Conservation (phyloP, 192 early-diverging fungal genomes). For the Lobosporangium transversale region DNA sequence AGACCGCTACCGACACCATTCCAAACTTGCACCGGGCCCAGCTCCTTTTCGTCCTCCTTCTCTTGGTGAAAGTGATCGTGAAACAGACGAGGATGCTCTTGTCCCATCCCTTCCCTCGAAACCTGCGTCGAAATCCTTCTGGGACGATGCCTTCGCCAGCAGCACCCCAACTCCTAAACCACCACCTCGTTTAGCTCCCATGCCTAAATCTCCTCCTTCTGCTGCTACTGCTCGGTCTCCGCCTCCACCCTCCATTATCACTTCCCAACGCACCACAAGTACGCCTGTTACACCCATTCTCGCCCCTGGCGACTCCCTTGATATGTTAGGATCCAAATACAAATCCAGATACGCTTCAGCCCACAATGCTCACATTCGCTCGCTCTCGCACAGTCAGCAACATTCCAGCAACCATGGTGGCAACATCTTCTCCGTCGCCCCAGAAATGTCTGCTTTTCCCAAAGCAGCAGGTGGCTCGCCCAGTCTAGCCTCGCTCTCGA, state of each 20-base stretch:
- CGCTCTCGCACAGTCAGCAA: constrained; percentile 33
- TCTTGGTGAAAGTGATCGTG: neutral
- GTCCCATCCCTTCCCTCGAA: constrained; percentile 28
- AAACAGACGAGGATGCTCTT: constrained; percentile 33
- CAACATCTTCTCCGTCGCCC: constrained; percentile 32
- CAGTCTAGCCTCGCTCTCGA: constrained; percentile 23
- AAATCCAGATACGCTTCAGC: constrained; percentile 35
- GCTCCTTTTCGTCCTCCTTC: neutral
- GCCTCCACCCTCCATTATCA: constrained; percentile 19
- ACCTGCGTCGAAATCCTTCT: constrained; percentile 3
- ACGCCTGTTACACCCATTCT: constrained; percentile 2
- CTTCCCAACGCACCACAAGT: constrained; percentile 1
- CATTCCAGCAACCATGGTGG: constrained; percentile 43
- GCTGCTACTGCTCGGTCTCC: constrained; percentile 3
- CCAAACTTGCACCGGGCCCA: constrained; percentile 2
- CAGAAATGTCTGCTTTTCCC: neutral
- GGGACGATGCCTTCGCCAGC: constrained; percentile 32
- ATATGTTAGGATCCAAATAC: constrained; percentile 4
- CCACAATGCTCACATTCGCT: constrained; percentile 28
- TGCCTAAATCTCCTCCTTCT: constrained; percentile 36
- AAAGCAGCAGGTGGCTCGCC: constrained; percentile 6
- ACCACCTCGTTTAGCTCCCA: constrained; percentile 38
- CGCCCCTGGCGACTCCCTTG: constrained; percentile 4
- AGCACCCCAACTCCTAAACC: constrained; percentile 39
- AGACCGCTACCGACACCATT: neutral